Base-by-base conservation (phyloP, 106 monocot genomes). In the Hemerocallis citrina region DNA sequence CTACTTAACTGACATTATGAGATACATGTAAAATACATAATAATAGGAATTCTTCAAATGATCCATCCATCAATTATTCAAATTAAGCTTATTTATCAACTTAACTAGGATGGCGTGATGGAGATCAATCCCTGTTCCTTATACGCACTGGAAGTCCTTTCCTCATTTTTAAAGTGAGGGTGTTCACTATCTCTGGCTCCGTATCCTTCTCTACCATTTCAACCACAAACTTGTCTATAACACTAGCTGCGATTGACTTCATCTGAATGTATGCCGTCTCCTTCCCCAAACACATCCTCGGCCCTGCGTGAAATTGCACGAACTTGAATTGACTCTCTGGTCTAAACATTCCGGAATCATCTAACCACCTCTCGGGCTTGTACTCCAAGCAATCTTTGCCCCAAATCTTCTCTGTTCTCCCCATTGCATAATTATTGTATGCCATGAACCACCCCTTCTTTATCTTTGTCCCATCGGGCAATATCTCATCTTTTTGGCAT, bases 221-320 rank as follows among this genome's bases (percentile, higher is more conserved):
- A n/a, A n/a, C n/a, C n/a, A n/a, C 39, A 31, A 74, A 74, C 66
- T 37, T 11, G 41, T 67, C 50, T 5, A 74, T 8, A 48, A 74
- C 52, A 42, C 41, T 19, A 0, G 65, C 69, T 0, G 75, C 83
- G 0, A 89, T 68, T 63, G 57, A 83, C 59, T 84, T 89, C 89
- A 89, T 89, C 77, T 89, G 74, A 2, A 73, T 36, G 38, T 77
- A 77, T 0, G 84, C 89, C 89, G 84, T 88, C 40, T 83, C 88
- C 66, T 77, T 79, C 16, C 88, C 88, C 12, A 83, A 64, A 54
- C 83, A 88, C 20, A 74, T 57, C 74, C 88, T 70, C 6, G 89
- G 84, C 55, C 89, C 84, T 1, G 38, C 89, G 29, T 89, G 84
- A 41, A 89, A 89, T 56, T 77, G 69, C 25, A 80, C 72, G 37